Conservation (phyloP, 2,329 filamentous ascomycete species). For the Aotearoamyces nothofagi region DNA sequence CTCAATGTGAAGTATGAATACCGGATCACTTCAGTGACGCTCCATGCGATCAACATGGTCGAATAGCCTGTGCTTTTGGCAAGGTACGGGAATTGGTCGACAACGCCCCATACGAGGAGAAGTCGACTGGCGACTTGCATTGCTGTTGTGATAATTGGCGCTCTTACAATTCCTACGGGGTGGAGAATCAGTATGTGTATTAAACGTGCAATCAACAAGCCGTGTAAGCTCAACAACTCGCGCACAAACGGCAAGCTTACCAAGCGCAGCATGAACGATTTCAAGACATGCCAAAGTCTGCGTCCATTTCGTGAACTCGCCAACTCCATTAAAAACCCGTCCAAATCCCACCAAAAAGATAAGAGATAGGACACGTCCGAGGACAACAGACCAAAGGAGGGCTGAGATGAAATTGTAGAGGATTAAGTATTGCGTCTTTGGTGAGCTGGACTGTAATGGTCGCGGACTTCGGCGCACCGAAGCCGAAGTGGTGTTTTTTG, state of each 20-base stretch:
- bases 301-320: slow-evolving; percentile 58
- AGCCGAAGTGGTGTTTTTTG: no score
- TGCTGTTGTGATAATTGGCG: slow-evolving; percentile 68
- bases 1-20: slow-evolving; percentile 83
- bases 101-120: slow-evolving; percentile 77
- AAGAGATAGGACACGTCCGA: slow-evolving; percentile 47
- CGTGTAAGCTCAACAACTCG: no score
- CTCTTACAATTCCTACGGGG: slow-evolving; percentile 60
- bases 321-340: slow-evolving; percentile 44
- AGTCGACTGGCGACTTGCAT: slow-evolving; percentile 86
- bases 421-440: slow-evolving; percentile 58
- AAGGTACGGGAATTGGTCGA: slow-evolving; percentile 56
- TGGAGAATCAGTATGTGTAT: no score
- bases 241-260: no score
- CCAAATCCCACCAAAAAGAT: slow-evolving; percentile 38
- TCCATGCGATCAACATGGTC: slow-evolving; percentile 77
- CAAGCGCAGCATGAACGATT: slow-evolving; percentile 63
- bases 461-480: slow-evolving; percentile 13
- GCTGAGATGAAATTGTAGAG: slow-evolving; percentile 74
- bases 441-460: slow-evolving; percentile 21
- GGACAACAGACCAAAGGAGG: slow-evolving; percentile 62
- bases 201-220: no score
- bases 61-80: slow-evolving; percentile 49
- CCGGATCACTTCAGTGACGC: slow-evolving; percentile 77
- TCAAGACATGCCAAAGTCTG: slow-evolving; percentile 78